phyloP scores from a whole-genome alignment of 192 early-diverging fungal genomes.

The Backusella tuberculispora region DNA sequence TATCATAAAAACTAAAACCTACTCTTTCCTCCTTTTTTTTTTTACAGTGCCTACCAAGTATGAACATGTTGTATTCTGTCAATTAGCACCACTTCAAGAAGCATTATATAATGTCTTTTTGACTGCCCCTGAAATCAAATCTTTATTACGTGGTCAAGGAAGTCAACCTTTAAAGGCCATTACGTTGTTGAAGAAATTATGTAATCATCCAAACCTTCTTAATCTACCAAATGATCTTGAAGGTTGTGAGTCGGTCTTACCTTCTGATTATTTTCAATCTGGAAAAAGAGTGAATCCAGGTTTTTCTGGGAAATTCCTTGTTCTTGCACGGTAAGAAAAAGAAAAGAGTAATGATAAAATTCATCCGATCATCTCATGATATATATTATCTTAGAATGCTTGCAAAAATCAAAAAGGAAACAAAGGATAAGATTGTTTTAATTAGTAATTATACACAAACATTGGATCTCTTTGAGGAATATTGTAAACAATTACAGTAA shows the following conservation, averaged over 20 bases:
- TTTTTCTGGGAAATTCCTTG: constrained; percentile 92
- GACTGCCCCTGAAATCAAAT: constrained; percentile 69
- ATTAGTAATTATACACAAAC: constrained; percentile 99
- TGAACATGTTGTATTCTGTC: constrained; percentile 98
- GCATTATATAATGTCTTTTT: constrained; percentile 84
- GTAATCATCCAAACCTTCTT: constrained; percentile 95
- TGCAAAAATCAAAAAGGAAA: constrained; percentile 67
- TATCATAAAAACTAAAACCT: background rate
- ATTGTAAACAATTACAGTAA: constrained; percentile 77
- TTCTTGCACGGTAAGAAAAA: constrained; percentile 61
- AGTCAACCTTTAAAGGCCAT: constrained; percentile 89
- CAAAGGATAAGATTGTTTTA: constrained; percentile 94
- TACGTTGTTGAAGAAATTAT: constrained; percentile 91
- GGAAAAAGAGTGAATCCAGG: background rate
- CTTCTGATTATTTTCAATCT: constrained; percentile 59
- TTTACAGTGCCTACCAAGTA: constrained; percentile 89
- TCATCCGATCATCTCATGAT: background rate
- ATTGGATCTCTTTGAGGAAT: constrained; percentile 89
- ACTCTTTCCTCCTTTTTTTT: too few species aligned
- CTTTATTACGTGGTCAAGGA: constrained; percentile 69
- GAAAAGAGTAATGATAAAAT: too few species aligned
- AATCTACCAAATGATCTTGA: constrained; percentile 64
- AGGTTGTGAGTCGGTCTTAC: constrained; percentile 63
- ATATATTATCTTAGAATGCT: constrained; percentile 58
- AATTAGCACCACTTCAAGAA: constrained; percentile 74